Evolutionary conservation across 1,139 yeast species (phyloP), one percentile per base, ranked within the genome.

Genomic region (Candida neerlandica): DNA sequence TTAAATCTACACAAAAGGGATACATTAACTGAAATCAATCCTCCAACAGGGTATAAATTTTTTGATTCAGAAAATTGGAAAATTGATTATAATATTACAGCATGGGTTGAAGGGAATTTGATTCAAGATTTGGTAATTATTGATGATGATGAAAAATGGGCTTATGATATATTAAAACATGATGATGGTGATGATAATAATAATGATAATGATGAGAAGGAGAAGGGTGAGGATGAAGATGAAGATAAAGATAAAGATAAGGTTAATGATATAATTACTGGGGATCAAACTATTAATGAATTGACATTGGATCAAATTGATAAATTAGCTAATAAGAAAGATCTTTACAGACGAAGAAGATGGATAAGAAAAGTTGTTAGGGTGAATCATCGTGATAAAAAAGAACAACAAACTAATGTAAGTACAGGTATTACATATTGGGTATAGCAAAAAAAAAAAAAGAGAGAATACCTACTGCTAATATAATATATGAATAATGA

Each of bases 141-240:
- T 34, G 92, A 86, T 64, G 72, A 78, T 34, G 89, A 82, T 48
- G 86, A 85, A 41, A 87, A 87, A 65, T 87, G 94, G 94, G 91
- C 85, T 16, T 87, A 87, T 62, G 95, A 87, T 63, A 33, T 50
- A 21, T 18, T 43, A 3, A 19, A 26, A 5, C 35, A 45, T 14
- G 14, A 26, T 26, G 32, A 33, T 5, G 55, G 59, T 48, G 54
- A 59, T 37, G 58, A 53, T 18, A 57, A 55, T 15, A 58, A 56
- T 14, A 34, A 26, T n/a, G 21, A 19, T 12, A 33, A 29, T 29
- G 23, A 46, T n/a, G 32, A 26, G 37, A 16, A 18, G 35, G 53
- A 34, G 48, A 53, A 62, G 30, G 60, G 53, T 14, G 56, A 53
- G n/a, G 14, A 26, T 26, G 32, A 33, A 3, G 55, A 59, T 48